Percentiles rank a stretch among this genome's conserved stretches.
Evolutionary conservation across 2,329 filamentous ascomycete genomes (phyloP).

Genomic region (Penicillium fuscoglaucum): DNA sequence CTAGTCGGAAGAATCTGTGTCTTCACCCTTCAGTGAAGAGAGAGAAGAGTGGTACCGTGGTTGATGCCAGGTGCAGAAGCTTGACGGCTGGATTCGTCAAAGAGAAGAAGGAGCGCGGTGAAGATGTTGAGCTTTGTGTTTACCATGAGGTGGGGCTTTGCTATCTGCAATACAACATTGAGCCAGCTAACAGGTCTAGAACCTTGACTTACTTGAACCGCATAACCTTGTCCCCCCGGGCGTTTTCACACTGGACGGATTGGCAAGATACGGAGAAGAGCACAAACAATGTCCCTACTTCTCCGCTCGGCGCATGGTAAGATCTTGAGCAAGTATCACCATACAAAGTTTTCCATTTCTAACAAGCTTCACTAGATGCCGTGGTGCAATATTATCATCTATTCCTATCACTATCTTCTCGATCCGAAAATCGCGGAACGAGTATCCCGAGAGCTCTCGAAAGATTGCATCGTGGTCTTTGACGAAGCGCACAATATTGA

Average conservation of each 20-base stretch:
- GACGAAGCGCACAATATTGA: slow-evolving; percentile 99
- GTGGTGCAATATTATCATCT: slow-evolving; percentile 99
- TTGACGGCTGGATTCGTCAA: slow-evolving; percentile 96
- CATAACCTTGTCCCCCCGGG: slow-evolving; percentile 93
- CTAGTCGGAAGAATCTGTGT: slow-evolving; percentile 95
- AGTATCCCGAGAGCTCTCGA: slow-evolving; percentile 92
- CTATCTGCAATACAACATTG: not conserved
- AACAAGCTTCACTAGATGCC: slow-evolving; percentile 68
- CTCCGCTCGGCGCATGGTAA: slow-evolving; percentile 86
- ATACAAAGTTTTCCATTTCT: slow-evolving; percentile 14
- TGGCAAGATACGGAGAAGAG: slow-evolving; percentile 86
- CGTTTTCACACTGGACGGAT: slow-evolving; percentile 90
- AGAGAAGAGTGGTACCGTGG: slow-evolving; percentile 91
- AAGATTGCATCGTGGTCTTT: slow-evolving; percentile 98
- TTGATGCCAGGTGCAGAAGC: slow-evolving; percentile 94
- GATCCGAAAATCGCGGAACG: slow-evolving; percentile 97
- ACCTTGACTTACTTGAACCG: slow-evolving; percentile 89
- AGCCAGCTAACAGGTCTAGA: slow-evolving; percentile 53
- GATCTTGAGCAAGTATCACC: slow-evolving; percentile 16
- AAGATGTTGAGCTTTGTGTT: slow-evolving; percentile 89
- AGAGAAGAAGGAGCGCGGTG: slow-evolving; percentile 93
- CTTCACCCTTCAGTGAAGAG: slow-evolving; percentile 93
- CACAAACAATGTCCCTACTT: slow-evolving; percentile 99
- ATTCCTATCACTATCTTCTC: slow-evolving; percentile 96
- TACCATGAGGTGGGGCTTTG: slow-evolving; percentile 76